A percentile compares a stretch with the other conserved stretches of the same genome.
These are phyloP conservation scores for Chlamydomonas schloesseri DNA, from an alignment of 139 green algal genomes.

Conservation along the genomic window DNA sequence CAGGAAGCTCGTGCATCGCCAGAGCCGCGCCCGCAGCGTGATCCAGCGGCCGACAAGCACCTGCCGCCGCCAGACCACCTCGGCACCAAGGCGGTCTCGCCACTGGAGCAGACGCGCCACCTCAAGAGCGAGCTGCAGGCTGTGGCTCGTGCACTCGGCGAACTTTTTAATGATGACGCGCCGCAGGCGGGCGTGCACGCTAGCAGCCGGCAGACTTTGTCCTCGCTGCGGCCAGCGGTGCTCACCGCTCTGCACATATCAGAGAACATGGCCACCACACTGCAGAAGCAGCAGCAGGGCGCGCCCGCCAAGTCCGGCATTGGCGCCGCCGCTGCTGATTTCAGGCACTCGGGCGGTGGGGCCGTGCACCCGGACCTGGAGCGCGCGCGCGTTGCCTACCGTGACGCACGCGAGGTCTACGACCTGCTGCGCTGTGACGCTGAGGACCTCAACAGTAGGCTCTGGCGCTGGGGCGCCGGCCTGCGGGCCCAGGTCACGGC, in stretches of 20 bases:
- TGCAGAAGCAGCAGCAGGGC: slow-evolving; percentile 1
- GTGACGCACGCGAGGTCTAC: slow-evolving; percentile 7
- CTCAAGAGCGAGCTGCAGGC: slow-evolving; percentile 1
- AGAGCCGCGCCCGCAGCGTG: no score
- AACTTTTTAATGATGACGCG: neutral
- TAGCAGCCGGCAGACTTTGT: neutral
- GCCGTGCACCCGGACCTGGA: neutral
- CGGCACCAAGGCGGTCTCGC: neutral
- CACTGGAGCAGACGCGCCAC: slow-evolving; percentile 2
- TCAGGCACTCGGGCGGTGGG: neutral
- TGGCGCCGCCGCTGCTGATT: neutral
- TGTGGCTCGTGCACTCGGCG: neutral
- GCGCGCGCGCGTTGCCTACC: neutral
- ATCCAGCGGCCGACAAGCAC: neutral
- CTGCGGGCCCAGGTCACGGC: neutral
- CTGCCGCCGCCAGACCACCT: neutral
- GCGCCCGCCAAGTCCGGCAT: neutral
- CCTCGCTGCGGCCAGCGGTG: neutral
- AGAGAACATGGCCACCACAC: neutral
- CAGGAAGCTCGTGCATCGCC: no score
- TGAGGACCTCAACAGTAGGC: slow-evolving; percentile 12
- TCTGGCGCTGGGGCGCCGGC: slow-evolving; percentile 16
- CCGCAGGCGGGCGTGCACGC: no score
- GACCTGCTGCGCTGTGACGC: slow-evolving; percentile 24
- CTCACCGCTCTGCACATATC: neutral